Base-by-base conservation (phyloP, 2,329 filamentous ascomycete genomes). In the Cercospora zeina region DNA sequence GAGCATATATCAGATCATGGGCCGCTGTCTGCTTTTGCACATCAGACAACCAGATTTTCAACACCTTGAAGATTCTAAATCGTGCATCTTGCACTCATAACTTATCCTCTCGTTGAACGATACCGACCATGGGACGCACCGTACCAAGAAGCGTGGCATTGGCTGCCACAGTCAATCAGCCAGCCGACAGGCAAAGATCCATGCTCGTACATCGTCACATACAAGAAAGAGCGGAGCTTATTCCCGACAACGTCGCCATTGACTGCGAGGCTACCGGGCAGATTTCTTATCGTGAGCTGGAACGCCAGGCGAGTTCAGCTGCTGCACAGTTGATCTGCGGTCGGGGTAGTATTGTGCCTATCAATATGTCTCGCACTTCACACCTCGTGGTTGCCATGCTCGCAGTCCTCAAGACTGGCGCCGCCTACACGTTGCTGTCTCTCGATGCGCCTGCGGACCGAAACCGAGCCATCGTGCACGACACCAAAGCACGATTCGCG, bases 261-360 rank as follows among this genome's bases (percentile, higher is more conserved):
- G 42, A 45, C 19, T 45, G 42, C 7, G 42, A 45, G 19, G 42
- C 42, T 24, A 45, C 42, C 24, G 42, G 42, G 6, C 42, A 45
- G 19, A 45, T 24, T 4, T 24, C 19, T 21, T 45, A 13, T 24
- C 42, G 10, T 8, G 42, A 27, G 19, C 19, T 45, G 42, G 42
- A 45, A 27, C 42, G 19, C 3, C 42, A 45, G 42, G 19, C 42
- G 11, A 45, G 11, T 24, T 24, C 4, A 1, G 42, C 42, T 24
- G 42, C 42, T 45, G 19, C 42, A 13, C 42, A 45, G 7, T 45
- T 45, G 42, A 45, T 45, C 42, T 45, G 42, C 42, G 42, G 42
- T 45, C 42, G 42, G 19, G 42, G 42, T 45, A 45, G 42, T 19
- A 45, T 45, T 24, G 42, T 45, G 42, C 42, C 42, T 45, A 45